Evolutionary conservation across 1,284 basidiomycete genomes (phyloP), one percentile per base, ranked within the genome.

Genomic region (Leucoagaricus sp.): DNA sequence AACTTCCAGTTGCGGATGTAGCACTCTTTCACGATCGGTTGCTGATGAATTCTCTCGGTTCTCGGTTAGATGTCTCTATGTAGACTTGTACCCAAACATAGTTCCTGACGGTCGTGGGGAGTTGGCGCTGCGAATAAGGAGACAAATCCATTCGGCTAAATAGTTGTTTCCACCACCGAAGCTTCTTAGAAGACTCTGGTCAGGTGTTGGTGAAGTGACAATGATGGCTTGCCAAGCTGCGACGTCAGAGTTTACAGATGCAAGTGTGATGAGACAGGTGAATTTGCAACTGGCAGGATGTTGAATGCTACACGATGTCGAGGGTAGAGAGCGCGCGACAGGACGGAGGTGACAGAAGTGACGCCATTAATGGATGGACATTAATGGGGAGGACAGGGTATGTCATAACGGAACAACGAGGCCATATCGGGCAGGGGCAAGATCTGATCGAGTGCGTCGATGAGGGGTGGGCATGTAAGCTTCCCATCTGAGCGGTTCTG

Each of bases 401-500:
- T n/a, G n/a, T n/a, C n/a, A n/a, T 44, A 44, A 49, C 15, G 47
- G 47, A 23, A 28, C 23, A 21, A 21, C 33, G 23, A 54, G 13
- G 31, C 45, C 45, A 38, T 47, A 47, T 46, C 26, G 34, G 38
- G 40, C 6, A n/a, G n/a, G n/a, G n/a, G n/a, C n/a, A n/a, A 56
- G 54, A 56, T 56, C 54, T 50, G 54, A 56, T 56, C 54, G 54
- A 48, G 17, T 29, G 34, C 9, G 45, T 42, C 28, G 49, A 52
- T 38, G 53, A 54, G 53, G 40, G 19, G 7, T 55, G 46, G 44
- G 53, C 53, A 54, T 54, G 53, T 44, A 49, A 49, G 54, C 54
- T 55, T 55, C 54, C 54, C 54, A 50, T 56, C 54, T 56, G 54
- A 56, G 49, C 54, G 54, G 54, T 56, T 56, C 54, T 56, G 54